Evolutionary conservation across 306 rosid species (phyloP), one percentile per base, ranked within the genome.

Genomic region (Herpetospermum pedunculosum): DNA sequence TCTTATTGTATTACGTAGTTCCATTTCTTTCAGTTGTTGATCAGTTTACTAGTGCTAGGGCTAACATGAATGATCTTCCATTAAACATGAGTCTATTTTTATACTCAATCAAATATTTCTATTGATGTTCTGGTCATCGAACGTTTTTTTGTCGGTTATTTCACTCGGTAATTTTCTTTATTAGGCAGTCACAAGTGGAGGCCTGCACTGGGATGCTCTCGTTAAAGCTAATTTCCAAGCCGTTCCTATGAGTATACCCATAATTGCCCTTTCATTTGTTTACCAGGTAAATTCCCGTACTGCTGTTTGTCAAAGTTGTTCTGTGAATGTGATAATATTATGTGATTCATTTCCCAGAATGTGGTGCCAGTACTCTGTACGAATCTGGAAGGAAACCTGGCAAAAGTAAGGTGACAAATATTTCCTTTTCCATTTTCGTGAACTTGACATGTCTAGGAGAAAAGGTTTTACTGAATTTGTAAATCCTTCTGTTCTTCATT

Each of bases 301-400:
- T 71, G 38, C 37, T 70, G 41, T 72, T 60, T 23, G 72, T 77
- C 64, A 81, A 60, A 50, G 75, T 57, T 41, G 54, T 77, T 41
- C 76, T 62, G 79, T 80, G 72, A 62, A 70, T 40, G 6, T 3
- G 43, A 28, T 54, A 44, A 30, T 48, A 46, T 47, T 80, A 65
- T 80, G 59, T 73, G 54, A 77, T 35, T 84, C 30, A 75, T 68
- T 81, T 80, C 35, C 80, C 88, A 91, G 92, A 91, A 91, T 81
- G 96, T 91, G 41, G 91, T 91, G 37, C 97, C 97, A 25, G 92
- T 91, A 84, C 81, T 91, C 40, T 91, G 97, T 52, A 84, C 91
- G 32, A 80, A 91, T 85, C 90, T 91, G 73, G 97, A 91, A 84
- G 95, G 97, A 80, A 84, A 88, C 83, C 80, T 91, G 73, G 72